phyloP scores from a whole-genome alignment of 179 eudicot genomes.

The Beta lomatogona region DNA sequence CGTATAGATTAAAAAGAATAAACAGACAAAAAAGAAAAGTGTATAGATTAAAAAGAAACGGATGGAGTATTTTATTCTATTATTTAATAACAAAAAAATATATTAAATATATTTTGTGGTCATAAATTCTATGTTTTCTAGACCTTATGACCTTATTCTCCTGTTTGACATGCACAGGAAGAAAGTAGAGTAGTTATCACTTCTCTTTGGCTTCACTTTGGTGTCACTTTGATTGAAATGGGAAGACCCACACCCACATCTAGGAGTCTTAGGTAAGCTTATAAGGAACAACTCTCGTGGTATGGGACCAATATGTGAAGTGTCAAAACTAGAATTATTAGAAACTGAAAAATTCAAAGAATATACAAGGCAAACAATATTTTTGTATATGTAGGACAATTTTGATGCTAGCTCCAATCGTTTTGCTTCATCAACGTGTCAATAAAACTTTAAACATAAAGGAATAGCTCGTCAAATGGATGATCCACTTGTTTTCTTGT shows the following conservation, averaged over 20 bases:
- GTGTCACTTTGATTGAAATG: not conserved
- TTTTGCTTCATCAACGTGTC: not conserved
- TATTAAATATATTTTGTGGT: not conserved
- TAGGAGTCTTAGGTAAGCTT: constrained; percentile 6
- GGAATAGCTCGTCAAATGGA: not conserved
- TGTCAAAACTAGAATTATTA: constrained; percentile 2
- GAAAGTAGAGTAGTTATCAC: not conserved
- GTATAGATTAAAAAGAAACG: no score
- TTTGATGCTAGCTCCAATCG: not conserved
- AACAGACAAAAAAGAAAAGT: no score
- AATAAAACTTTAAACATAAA: not conserved
- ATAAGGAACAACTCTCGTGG: constrained; percentile 16
- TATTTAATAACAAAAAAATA: no score
- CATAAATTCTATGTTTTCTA: not conserved
- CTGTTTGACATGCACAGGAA: not conserved
- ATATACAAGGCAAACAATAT: not conserved
- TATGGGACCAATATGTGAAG: constrained; percentile 9
- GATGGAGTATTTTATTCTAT: no score
- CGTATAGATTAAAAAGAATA: no score
- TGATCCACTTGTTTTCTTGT: not conserved
- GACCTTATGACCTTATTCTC: constrained; percentile 6
- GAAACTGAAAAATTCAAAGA: not conserved
- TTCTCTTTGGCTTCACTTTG: constrained; percentile 16
- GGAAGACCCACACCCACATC: not conserved
- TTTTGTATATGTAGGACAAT: not conserved